Evolutionary conservation across 2,329 filamentous ascomycete genomes (phyloP), one percentile per base, ranked within the genome.

Genomic region (Xylogone sp.): DNA sequence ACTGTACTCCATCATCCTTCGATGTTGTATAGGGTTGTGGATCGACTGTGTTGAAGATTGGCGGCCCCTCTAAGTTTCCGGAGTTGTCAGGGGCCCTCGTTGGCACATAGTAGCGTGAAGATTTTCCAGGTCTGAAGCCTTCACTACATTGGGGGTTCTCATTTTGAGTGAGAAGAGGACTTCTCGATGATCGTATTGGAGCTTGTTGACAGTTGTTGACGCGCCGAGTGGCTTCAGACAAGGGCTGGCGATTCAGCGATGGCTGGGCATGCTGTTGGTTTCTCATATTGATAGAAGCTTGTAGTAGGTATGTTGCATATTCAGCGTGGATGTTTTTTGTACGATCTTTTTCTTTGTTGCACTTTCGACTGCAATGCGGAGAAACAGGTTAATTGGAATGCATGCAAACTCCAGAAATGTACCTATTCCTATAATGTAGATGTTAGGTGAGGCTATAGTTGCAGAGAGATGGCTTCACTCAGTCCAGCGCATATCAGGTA

Each of bases 21-120:
- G 65, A 63, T 34, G 69, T 60, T 6, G 65, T 61, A 8, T 67
- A 67, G 21, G 69, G 56, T n/a, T 64, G 66, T 42, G 62, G 60
- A 43, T 67, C 65, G 20, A 46, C 63, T 59, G 50, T 54, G 57
- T 42, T 67, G 59, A 43, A 65, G 55, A 21, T 21, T 27, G 22
- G 19, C 27, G 42, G 34, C n/a, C 4, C n/a, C 8, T 39, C 10
- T 7, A 5, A 5, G 10, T 6, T 18, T 39, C n/a, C 34, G 5
- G 34, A 39, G 13, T 39, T 39, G 34, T 39, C n/a, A 16, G n/a
- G 34, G 34, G 8, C 34, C n/a, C 34, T 7, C 5, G 34, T 13
- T 39, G 34, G n/a, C 5, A 16, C n/a, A 39, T 16, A 4, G n/a
- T 39, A 18, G 5, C 34, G 12, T 16, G 10, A 18, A 39, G 34